phyloP scores from a whole-genome alignment of 805 yeast species.

The Metschnikowia lunata region DNA sequence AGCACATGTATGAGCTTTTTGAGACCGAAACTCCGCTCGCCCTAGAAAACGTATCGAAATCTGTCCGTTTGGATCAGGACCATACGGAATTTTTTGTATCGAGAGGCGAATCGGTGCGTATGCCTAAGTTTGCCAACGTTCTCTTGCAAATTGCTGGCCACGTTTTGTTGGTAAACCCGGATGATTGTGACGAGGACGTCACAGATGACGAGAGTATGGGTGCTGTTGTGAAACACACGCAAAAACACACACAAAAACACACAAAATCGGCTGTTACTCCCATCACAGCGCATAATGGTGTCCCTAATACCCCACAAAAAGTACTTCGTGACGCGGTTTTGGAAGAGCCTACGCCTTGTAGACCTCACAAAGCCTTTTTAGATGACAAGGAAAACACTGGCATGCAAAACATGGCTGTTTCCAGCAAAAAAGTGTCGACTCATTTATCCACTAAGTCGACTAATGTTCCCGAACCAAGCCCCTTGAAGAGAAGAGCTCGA shows the following conservation, averaged over 20 bases:
- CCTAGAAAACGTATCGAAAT: slow-evolving; percentile 22
- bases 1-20: slow-evolving; percentile 19
- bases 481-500: slow-evolving; percentile 25
- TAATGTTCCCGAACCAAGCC: slow-evolving; percentile 14
- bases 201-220: slow-evolving; percentile 41
- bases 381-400: slow-evolving; percentile 5
- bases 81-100: slow-evolving; percentile 54
- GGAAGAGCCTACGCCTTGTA: slow-evolving; percentile 9
- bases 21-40: slow-evolving; percentile 21
- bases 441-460: slow-evolving; percentile 29
- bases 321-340: neutral
- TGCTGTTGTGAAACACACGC: neutral
- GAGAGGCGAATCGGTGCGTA: slow-evolving; percentile 56
- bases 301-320: slow-evolving; percentile 8
- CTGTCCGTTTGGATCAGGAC: slow-evolving; percentile 38
- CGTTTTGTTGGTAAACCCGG: slow-evolving; percentile 47
- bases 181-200: slow-evolving; percentile 38
- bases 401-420: neutral
- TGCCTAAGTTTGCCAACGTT: slow-evolving; percentile 62
- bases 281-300: neutral
- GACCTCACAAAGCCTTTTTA: neutral
- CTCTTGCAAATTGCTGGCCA: slow-evolving; percentile 72
- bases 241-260: no score
- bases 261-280: slow-evolving; percentile 6
- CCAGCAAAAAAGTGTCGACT: slow-evolving; percentile 10